Evolutionary conservation across 2,329 filamentous ascomycete species (phyloP).

Genomic region (Colletotrichum nymphaeae): DNA sequence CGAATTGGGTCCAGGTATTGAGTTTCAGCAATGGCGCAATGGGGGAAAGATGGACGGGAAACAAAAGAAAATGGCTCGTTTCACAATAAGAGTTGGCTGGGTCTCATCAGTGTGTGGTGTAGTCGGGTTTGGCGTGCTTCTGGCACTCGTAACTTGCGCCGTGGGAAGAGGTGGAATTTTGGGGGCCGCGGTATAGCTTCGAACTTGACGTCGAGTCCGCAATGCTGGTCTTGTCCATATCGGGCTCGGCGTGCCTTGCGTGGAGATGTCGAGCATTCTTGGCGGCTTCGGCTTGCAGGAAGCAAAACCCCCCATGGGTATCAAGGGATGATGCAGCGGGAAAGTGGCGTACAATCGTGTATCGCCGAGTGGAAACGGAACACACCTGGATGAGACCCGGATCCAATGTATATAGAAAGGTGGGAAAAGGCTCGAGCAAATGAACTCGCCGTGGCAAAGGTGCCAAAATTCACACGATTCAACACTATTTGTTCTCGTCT

Average conservation of each 20-base stretch:
- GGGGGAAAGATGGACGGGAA: conserved; percentile 32
- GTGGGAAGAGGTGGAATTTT: background rate
- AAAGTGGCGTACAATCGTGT: background rate
- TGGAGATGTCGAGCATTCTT: background rate
- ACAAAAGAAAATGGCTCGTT: conserved; percentile 34
- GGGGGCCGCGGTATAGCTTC: background rate
- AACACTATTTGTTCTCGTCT: background rate
- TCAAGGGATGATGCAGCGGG: conserved; percentile 10
- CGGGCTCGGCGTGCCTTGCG: background rate
- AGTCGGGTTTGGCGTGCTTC: background rate
- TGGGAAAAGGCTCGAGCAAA: conserved; percentile 29
- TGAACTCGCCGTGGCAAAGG: conserved; percentile 28
- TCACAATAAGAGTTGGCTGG: conserved; percentile 26
- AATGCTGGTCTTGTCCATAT: conserved; percentile 9
- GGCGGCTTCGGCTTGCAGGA: conserved; percentile 1
- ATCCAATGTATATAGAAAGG: conserved; percentile 20
- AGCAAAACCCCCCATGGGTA: background rate
- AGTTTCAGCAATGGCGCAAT: conserved; percentile 34
- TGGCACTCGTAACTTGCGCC: background rate
- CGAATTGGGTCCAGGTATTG: conserved; percentile 19
- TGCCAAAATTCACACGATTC: conserved; percentile 19
- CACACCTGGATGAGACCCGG: conserved; percentile 13
- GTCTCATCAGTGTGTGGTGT: conserved; percentile 3
- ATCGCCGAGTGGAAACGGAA: background rate
- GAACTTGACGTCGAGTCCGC: conserved; percentile 10